Evolutionary conservation across 139 green algal genomes (phyloP).

Genomic region (Coelastrella sp.): DNA sequence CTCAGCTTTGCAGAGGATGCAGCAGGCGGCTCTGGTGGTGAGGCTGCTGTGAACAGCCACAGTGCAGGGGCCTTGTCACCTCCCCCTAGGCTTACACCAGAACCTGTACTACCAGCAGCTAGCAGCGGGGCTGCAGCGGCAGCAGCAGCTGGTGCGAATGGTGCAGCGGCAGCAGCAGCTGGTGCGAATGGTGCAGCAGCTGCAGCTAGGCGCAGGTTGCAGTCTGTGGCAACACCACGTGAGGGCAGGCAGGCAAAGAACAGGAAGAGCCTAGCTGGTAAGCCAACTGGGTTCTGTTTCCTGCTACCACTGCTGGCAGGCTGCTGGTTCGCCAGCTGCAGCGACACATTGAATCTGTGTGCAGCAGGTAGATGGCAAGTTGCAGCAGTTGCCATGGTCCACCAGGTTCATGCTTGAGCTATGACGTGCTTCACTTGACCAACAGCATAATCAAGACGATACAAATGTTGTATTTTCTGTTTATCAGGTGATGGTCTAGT

Average conservation of each 20-base stretch:
- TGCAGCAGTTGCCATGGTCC: background rate
- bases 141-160: too few relatives aligned
- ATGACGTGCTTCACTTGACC: too few relatives aligned
- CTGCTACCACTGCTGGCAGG: background rate
- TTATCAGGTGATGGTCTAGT: constrained; percentile 36
- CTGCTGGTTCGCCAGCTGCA: background rate
- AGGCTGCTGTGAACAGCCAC: background rate
- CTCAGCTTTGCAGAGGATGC: background rate
- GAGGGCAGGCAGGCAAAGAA: constrained; percentile 32
- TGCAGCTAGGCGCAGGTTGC: constrained; percentile 5
- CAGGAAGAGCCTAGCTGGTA: constrained; percentile 46
- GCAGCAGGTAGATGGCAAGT: background rate
- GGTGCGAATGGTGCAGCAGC: constrained; percentile 11
- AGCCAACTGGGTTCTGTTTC: background rate
- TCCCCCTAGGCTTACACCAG: constrained; percentile 9
- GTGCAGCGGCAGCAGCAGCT: background rate
- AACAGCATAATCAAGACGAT: too few relatives aligned
- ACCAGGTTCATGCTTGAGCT: too few relatives aligned
- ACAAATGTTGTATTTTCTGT: background rate
- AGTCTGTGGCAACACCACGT: constrained; percentile 8
- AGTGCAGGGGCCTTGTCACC: background rate
- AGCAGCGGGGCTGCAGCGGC: background rate
- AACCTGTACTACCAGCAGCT: background rate
- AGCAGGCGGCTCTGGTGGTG: background rate
- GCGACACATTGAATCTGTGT: background rate